These are phyloP conservation scores for Dactylonectria macrodidyma DNA, from an alignment of 2,329 filamentous ascomycete genomes.

Conservation along the genomic window DNA sequence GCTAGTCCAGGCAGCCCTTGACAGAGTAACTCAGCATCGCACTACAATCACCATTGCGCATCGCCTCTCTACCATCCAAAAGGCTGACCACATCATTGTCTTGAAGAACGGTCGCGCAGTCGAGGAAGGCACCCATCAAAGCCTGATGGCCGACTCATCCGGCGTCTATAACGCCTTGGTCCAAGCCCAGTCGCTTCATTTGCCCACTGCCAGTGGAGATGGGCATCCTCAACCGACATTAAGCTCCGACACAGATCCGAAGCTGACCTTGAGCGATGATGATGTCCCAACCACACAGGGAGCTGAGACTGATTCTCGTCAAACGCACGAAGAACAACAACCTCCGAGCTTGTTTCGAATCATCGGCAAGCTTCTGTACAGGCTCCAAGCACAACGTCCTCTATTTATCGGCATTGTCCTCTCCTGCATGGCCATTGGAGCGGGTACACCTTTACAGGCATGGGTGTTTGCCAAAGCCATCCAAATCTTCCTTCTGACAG, in stretches of 20 bases:
- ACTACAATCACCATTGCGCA: slow-evolving; percentile 79
- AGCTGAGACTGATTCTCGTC: too few relatives aligned
- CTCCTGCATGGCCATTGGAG: slow-evolving; percentile 50
- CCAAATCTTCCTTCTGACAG: slow-evolving; percentile 43
- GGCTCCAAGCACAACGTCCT: slow-evolving; percentile 15
- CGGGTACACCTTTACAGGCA: slow-evolving; percentile 48
- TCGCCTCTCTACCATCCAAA: slow-evolving; percentile 70
- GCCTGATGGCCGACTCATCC: too few relatives aligned
- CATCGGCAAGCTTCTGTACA: too few relatives aligned
- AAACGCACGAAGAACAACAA: too few relatives aligned
- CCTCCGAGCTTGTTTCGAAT: too few relatives aligned
- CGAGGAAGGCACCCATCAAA: slow-evolving; percentile 71
- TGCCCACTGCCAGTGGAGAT: too few relatives aligned
- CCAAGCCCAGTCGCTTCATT: too few relatives aligned
- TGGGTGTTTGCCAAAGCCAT: slow-evolving; percentile 50
- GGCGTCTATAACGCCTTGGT: too few relatives aligned
- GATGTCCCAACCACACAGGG: too few relatives aligned
- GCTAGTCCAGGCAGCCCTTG: slow-evolving; percentile 62
- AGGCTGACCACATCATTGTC: slow-evolving; percentile 77
- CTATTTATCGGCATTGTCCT: slow-evolving; percentile 43
- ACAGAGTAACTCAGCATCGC: slow-evolving; percentile 54
- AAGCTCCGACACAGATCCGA: too few relatives aligned
- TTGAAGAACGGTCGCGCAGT: slow-evolving; percentile 71
- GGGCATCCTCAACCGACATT: too few relatives aligned
- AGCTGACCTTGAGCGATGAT: too few relatives aligned